Evolutionary conservation across 2,329 filamentous ascomycete genomes (phyloP), one percentile per base, ranked within the genome.

Genomic region (Penicillium aurantiogriseum): DNA sequence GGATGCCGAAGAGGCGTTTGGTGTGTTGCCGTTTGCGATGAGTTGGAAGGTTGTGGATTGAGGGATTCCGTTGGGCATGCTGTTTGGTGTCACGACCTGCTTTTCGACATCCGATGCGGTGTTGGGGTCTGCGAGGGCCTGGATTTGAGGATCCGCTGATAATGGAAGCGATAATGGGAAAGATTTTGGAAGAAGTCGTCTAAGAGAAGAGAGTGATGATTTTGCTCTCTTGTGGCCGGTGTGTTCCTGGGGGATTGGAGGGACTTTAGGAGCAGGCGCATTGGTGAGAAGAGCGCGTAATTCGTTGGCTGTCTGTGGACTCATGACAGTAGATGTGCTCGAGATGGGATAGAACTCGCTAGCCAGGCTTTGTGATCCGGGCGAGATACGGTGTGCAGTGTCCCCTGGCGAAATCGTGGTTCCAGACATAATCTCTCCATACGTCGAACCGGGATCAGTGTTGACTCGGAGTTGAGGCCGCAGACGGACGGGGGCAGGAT

Each of bases 131-230:
- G 67, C 64, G 3, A 76, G 67, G 17, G 72, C 73, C 0, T 67
- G 68, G 35, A 76, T 76, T 39, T 75, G 70, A 38, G 74, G 74
- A 51, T 76, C 74, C 2, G 67, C 65, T 31, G 72, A 75, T 23
- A 76, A 54, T 40, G 72, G 69, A 6, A 69, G 51, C 2, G 68
- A 73, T 2, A 67, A 21, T 1, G 66, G 61, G 19, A 72, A 67
- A 3, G 64, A 48, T 29, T 69, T 75, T 17, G 71, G 73, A 8
- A 75, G 63, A 17, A 74, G 69, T 35, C 65, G 69, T 27, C 65
- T 63, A n/a, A 72, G 51, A 3, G 72, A 75, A 0, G 73, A 74
- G 2, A 71, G 51, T 2, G 73, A 75, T 3, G 73, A 74, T 31
- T 74, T 71, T 27, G 67, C 64, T 48, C 71, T 61, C 33, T 62